These are phyloP conservation scores for Helminthosporium solani DNA, from an alignment of 2,329 filamentous ascomycete species.

Conservation along the genomic window DNA sequence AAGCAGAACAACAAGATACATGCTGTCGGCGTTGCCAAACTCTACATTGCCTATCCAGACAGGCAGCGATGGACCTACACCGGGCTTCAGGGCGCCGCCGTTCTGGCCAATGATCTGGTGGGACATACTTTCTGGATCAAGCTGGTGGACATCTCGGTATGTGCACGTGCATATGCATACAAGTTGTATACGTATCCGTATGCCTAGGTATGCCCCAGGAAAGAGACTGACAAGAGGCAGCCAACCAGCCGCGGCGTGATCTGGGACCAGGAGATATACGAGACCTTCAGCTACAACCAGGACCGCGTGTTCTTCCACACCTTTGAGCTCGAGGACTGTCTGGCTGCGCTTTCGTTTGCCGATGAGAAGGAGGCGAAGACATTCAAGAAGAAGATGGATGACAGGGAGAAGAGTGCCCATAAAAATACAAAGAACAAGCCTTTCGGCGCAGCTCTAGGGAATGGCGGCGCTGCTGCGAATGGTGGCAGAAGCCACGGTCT, in stretches of 20 bases:
- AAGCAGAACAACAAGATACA: constrained; percentile 97
- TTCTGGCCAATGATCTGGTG: constrained; percentile 89
- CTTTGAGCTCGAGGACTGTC: constrained; percentile 90
- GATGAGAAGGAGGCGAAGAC: constrained; percentile 98
- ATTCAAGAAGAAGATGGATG: constrained; percentile 96
- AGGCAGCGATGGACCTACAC: constrained; percentile 88
- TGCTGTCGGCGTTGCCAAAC: constrained; percentile 85
- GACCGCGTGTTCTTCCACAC: constrained; percentile 97
- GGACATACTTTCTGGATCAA: constrained; percentile 98
- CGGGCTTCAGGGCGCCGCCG: constrained; percentile 85
- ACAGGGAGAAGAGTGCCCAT: constrained; percentile 91
- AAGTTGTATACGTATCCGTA: no score
- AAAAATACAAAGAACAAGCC: constrained; percentile 79
- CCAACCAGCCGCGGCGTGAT: constrained; percentile 33
- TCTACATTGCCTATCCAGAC: constrained; percentile 91
- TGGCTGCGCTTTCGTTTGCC: constrained; percentile 86
- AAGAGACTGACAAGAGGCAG: constrained; percentile 58
- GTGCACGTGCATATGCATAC: constrained; percentile 43
- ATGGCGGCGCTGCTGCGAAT: constrained; percentile 24
- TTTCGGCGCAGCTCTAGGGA: constrained; percentile 54
- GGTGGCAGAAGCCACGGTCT: constrained; percentile 47
- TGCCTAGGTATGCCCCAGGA: neutral
- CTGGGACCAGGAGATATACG: constrained; percentile 82
- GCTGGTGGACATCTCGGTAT: constrained; percentile 91
- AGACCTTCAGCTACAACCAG: constrained; percentile 91